Base-by-base conservation (phyloP, 2,329 filamentous ascomycete genomes). In the Helotiales sp. region DNA sequence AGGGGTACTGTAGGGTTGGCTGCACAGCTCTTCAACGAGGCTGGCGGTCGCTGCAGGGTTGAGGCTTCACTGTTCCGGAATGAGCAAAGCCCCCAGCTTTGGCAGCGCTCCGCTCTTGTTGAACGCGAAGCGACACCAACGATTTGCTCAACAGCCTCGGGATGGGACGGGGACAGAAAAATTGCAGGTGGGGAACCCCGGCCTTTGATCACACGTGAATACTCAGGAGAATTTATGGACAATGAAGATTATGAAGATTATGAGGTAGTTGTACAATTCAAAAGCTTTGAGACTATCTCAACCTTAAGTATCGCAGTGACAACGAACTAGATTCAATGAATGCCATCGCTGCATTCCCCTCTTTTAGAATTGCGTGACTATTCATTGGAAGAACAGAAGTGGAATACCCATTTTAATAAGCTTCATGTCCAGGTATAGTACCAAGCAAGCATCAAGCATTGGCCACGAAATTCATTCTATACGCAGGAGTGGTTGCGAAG, bases 61-160 rank as follows among this genome's bases (percentile, higher is more conserved):
- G 34, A 42, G 24, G 17, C 24, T 17, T 19, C 48, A 25, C 42
- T 31, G 47, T 53, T 40, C 54, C 47, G 31, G 34, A 54, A 44
- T 12, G 15, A 53, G 54, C 29, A 54, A 42, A 42, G 46, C 46
- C 30, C 15, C 27, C 30, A 40, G 30, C 40, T 38, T 17, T 44
- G 34, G 46, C 54, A 40, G 13, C 34, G n/a, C 34, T n/a, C n/a
- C 34, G 15, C 15, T 48, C 52, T 62, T 59, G 59, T 62, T 62
- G 59, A 59, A 56, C 47, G n/a, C 31, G 46, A 54, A 55, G 36
- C 25, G 54, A 57, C 55, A 54, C 48, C 54, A 10, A 55, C 54
- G 51, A 54, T 58, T 57, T 17, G 31, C 55, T 62, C 60, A 61
- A 61, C 56, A 40, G 50, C 48, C 56, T 61, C 59, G 59, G 59